Evolutionary conservation across 768 basidiomycete species (phyloP).

Genomic region (Suillus decipiens): DNA sequence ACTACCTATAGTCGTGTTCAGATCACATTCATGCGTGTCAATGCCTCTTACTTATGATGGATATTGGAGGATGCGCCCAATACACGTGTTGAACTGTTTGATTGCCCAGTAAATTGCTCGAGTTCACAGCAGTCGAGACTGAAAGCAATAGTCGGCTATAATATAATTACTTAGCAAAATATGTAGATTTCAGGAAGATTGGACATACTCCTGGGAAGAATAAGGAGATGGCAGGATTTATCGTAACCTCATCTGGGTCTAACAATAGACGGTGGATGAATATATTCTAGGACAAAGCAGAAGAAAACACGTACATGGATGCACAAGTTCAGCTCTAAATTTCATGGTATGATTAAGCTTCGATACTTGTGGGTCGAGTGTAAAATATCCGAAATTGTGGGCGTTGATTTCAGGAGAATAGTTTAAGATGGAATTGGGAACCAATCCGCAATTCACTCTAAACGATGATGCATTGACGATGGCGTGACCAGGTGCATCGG

Average conservation of each 20-base stretch:
- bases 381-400: neutral
- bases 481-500: neutral
- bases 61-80: neutral
- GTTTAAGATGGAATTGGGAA: constrained; percentile 5
- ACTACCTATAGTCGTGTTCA: neutral
- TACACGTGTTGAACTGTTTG: constrained; percentile 5
- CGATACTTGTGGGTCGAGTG: neutral
- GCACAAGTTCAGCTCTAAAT: neutral
- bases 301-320: constrained; percentile 2
- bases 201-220: constrained; percentile 4
- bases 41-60: neutral
- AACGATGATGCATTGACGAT: constrained; percentile 19
- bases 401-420: neutral
- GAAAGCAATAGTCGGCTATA: constrained; percentile 11
- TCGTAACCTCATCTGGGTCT: neutral
- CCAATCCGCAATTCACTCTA: constrained; percentile 12
- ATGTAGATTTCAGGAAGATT: neutral
- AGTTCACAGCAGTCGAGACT: constrained; percentile 13
- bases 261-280: neutral
- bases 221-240: neutral
- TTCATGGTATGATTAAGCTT: constrained; percentile 9
- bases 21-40: neutral
- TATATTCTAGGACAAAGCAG: neutral
- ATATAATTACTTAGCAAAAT: neutral
- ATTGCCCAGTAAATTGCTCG: constrained; percentile 3